A percentile compares a stretch with the other conserved stretches of the same genome.
Evolutionary conservation across 129 eudicot genomes (phyloP).

Genomic region (Erigeron canadensis): DNA sequence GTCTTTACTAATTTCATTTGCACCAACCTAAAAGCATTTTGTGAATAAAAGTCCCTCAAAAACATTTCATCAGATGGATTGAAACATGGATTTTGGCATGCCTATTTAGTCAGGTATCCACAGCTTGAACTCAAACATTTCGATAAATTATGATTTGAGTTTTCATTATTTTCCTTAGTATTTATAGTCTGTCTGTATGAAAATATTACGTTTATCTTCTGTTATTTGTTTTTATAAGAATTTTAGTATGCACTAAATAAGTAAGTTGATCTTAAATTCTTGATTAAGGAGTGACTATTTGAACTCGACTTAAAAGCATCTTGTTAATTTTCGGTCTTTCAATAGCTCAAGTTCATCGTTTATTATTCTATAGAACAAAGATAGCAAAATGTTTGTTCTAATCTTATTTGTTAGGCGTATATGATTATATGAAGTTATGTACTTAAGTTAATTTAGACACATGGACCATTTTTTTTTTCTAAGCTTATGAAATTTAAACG

Average conservation of each 20-base stretch:
- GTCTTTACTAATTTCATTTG: not conserved
- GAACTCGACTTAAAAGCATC: not conserved
- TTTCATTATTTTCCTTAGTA: not conserved
- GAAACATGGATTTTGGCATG: no score
- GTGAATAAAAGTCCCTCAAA: not conserved
- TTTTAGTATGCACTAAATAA: not conserved
- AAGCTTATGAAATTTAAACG: no score
- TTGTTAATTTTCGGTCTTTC: not conserved
- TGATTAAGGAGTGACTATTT: not conserved
- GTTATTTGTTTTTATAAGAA: not conserved
- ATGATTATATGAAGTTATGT: no score
- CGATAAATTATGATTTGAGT: not conserved
- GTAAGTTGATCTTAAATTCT: slow-evolving; percentile 6
- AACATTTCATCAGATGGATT: no score
- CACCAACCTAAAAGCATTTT: not conserved
- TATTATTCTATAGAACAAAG: no score
- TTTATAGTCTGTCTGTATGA: not conserved
- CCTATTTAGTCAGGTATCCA: not conserved
- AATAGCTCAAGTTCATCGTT: not conserved
- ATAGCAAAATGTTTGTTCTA: no score
- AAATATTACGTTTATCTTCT: not conserved
- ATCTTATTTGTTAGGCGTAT: no score
- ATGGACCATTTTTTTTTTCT: no score
- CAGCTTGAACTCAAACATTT: not conserved
- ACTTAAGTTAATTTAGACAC: no score